phyloP scores from a whole-genome alignment of 2,329 filamentous ascomycete genomes.

The Exophiala sp. region DNA sequence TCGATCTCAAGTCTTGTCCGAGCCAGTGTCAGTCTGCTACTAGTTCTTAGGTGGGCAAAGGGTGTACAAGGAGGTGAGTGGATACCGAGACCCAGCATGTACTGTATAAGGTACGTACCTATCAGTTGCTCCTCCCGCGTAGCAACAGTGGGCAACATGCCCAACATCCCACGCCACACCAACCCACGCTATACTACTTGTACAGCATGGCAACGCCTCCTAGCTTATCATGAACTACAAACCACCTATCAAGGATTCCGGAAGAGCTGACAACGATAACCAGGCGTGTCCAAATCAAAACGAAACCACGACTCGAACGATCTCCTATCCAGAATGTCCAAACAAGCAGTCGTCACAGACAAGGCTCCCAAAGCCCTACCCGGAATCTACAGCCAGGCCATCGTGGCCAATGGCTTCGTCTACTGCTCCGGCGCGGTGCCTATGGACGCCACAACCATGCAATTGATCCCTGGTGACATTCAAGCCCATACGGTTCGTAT shows the following conservation, averaged over 20 bases:
- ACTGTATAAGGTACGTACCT: too few relatives aligned
- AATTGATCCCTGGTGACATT: slow-evolving; percentile 53
- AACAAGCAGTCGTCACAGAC: slow-evolving; percentile 41
- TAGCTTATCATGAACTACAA: background rate
- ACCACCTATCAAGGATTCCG: too few relatives aligned
- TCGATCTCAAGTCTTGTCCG: too few relatives aligned
- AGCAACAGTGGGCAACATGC: too few relatives aligned
- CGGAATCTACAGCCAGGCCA: slow-evolving; percentile 54
- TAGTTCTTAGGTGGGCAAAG: too few relatives aligned
- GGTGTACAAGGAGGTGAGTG: too few relatives aligned
- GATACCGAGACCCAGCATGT: too few relatives aligned
- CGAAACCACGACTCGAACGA: too few relatives aligned
- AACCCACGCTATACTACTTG: background rate
- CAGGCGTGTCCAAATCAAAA: too few relatives aligned
- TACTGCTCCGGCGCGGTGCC: slow-evolving; percentile 63
- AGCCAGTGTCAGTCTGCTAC: too few relatives aligned
- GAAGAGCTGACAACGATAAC: too few relatives aligned
- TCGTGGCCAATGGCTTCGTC: slow-evolving; percentile 60
- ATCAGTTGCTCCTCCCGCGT: too few relatives aligned
- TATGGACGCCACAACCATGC: slow-evolving; percentile 50
- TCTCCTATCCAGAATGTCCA: slow-evolving; percentile 22
- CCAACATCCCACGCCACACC: background rate
- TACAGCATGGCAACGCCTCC: background rate
- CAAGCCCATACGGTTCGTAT: slow-evolving; percentile 48
- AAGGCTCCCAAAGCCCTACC: slow-evolving; percentile 50